Base-by-base conservation (phyloP, 441 rosid genomes). In the Aquilaria agallochum region DNA sequence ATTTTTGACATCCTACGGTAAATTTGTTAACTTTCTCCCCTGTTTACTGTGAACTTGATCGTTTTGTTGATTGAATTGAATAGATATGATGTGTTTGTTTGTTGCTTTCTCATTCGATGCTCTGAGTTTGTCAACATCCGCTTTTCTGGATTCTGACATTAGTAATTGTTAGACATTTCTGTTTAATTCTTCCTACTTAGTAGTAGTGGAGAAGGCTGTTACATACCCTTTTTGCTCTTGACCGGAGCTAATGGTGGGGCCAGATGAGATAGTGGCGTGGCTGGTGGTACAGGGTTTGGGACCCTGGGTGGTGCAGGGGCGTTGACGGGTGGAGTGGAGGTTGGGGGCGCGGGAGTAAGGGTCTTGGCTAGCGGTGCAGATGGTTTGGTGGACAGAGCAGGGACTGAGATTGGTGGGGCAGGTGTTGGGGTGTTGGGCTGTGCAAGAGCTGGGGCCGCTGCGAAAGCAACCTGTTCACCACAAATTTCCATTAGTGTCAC, bases 161-260 rank as follows among this genome's bases (percentile, higher is more conserved):
- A 15, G 15, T 15, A 15, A 15, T 15, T 15, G 15, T 15, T 15
- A 15, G 15, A 15, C 15, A 15, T 15, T 15, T 15, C 15, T 15
- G 15, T 15, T 15, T 15, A 15, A 15, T 15, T 15, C 15, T 15
- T 15, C 15, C 15, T 15, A 15, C 30, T 53, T 9, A 27, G 33
- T 31, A 4, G 20, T 40, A 5, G 13, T 14, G 20, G 27, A 44
- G 10, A 15, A 50, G 44, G 5, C 27, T 40, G 31, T 40, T 49
- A 2, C 7, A 34, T 64, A 85, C 91, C 91, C 50, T 64, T 60
- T 62, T 34, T 81, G 45, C 87, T 68, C 70, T 77, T 81, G 31
- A 83, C 82, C 2, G 80, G 80, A 0, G 86, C 86, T 67, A 72
- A 40, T 14, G 61, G 13, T 31, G 86, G 79, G 6, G 73, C 32